Base-by-base conservation (phyloP, 305 asterid species). In the Fraxinus sp. region DNA sequence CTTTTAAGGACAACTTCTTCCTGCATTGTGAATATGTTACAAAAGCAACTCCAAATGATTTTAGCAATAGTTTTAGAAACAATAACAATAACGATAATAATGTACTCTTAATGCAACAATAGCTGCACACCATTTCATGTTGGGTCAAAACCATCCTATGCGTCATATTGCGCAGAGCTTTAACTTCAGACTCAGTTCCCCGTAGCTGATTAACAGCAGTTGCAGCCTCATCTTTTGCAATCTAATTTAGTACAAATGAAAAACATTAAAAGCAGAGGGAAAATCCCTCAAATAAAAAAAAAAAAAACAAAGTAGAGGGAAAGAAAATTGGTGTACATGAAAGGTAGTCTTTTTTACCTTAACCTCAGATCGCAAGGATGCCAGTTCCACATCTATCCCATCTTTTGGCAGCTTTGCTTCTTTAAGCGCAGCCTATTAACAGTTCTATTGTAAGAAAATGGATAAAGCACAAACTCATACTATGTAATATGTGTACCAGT, bases 1-100 rank as follows among this genome's bases (percentile, higher is more conserved):
- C 99, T 91, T 85, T 96, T 96, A 81, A 96, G 97, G 83, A 96
- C 99, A 86, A 96, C 98, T 87, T 96, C 99, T 91, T 94, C 99
- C 98, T 94, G 94, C 86, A 87, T 84, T 81, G 41, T 79, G 28
- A 76, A 82, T 52, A 74, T 88, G 79, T 84, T 77, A 85, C 85
- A 66, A 77, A 79, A 75, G 77, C 80, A 80, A 79, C 73, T 68
- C 35, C 81, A 68, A 78, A 77, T 43, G 43, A 70, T 72, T 78
- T 22, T 72, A 59, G 49, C 74, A 77, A 43, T 68, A 30, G 7
- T 6, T 10, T 70, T 13, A 70, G 10, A 70, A 70, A 13, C n/a
- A 32, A 30, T 24, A 32, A 30, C 68, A 79, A 77, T 68, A 70
- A 82, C 11, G 43, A 39, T 8, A 39, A 39, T 39, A 30, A 22